phyloP scores from a whole-genome alignment of 352 stramenopile species.

The Pythium monospermum region DNA sequence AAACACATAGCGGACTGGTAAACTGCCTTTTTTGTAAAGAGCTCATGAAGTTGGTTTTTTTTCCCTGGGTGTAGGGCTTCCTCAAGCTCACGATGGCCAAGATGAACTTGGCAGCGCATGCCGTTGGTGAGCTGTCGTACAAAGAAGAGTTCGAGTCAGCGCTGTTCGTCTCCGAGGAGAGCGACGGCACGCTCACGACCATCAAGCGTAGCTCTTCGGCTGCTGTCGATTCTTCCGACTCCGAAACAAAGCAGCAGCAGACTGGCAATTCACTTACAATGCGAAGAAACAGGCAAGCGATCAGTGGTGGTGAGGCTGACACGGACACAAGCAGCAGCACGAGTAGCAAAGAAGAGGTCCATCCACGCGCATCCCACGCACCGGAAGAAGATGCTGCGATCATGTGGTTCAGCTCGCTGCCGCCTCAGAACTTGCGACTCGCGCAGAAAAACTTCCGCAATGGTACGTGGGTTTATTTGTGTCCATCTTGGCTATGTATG shows the following conservation, averaged over 20 bases:
- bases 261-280: too few relatives aligned
- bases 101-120: slow-evolving; percentile 39
- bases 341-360: background rate
- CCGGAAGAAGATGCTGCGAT: slow-evolving; percentile 27
- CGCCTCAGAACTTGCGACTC: slow-evolving; percentile 52
- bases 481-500: too few relatives aligned
- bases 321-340: slow-evolving; percentile 9
- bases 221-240: too few relatives aligned
- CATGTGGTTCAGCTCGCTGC: slow-evolving; percentile 75
- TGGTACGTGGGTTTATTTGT: too few relatives aligned
- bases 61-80: slow-evolving; percentile 36
- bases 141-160: slow-evolving; percentile 47
- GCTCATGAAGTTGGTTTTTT: background rate
- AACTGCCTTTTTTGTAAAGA: too few relatives aligned
- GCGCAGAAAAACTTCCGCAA: slow-evolving; percentile 55
- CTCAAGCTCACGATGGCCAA: slow-evolving; percentile 64
- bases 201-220: too few relatives aligned
- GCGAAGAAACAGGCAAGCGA: too few relatives aligned
- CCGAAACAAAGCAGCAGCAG: too few relatives aligned
- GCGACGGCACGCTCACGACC: slow-evolving; percentile 9
- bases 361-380: background rate
- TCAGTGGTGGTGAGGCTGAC: too few relatives aligned
- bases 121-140: slow-evolving; percentile 57
- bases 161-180: slow-evolving; percentile 19
- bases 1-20: too few relatives aligned